Base-by-base conservation (phyloP, 352 stramenopile species). In the Phytopythium helicoides region DNA sequence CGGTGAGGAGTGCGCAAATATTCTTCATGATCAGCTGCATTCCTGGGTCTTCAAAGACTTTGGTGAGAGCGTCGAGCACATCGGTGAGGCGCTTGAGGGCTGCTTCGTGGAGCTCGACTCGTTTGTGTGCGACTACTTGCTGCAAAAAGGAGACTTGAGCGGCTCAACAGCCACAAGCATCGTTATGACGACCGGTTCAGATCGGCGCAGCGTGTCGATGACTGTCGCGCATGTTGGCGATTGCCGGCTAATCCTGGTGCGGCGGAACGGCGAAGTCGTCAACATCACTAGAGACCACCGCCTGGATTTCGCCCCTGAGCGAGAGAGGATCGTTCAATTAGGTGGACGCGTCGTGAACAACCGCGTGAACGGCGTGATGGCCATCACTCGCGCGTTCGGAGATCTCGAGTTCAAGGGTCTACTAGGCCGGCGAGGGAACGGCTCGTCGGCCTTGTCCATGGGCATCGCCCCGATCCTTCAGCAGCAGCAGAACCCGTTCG, bases 311-410 rank as follows among this genome's bases (percentile, higher is more conserved):
- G 28, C 50, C 8, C 38, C 54, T 15, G 87, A 96, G 53, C 59
- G 66, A 3, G 62, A 85, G 1, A 70, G 76, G 6, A 60, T 96
- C 15, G 41, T 86, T 11, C 50, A 69, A 25, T 55, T 75, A 11
- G 85, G 85, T 11, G 84, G 81, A 0, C 62, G 69, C 2, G 74
- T 95, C 1, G 73, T 92, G 23, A 95, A 93, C 64, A 87, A 89
- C 40, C 76, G 85, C 41, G 75, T 94, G 40, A 93, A 94, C 37
- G 80, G 84, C 39, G 76, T 92, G 23, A 86, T 94, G 66, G 76
- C 76, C n/a, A 88, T 96, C 61, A 92, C 84, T 11, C 81, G 86
- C 1, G 81, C 79, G 3, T 94, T 96, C 41, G 85, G 85, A 0
- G 83, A 94, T 45, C 62, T 95, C 4, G 82, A 92, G 55, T 90